Evolutionary conservation across 441 rosid genomes (phyloP).

Genomic region (Omphalea diandra): DNA sequence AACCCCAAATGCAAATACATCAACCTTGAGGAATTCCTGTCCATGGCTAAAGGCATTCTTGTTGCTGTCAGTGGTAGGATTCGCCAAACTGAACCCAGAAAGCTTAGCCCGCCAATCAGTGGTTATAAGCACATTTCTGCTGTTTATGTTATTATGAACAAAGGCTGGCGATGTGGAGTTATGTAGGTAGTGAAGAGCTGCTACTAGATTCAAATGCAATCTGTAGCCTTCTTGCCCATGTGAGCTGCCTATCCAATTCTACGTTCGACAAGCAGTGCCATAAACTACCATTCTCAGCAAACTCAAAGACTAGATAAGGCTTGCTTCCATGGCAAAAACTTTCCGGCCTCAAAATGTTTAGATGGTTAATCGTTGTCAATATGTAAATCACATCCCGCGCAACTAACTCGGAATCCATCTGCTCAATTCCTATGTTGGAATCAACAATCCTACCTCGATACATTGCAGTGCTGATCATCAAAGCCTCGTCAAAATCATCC

Average conservation of each 20-base stretch:
- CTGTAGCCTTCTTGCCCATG: conserved; percentile 35
- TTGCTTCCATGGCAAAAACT: conserved; percentile 23
- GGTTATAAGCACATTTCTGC: conserved; percentile 9
- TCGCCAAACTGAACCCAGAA: conserved; percentile 8
- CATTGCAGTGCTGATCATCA: conserved; percentile 18
- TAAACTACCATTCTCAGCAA: conserved; percentile 33
- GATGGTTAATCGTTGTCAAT: conserved; percentile 30
- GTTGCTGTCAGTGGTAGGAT: not conserved
- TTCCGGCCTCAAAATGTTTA: conserved; percentile 30
- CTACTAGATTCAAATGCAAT: conserved; percentile 40
- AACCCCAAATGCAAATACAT: conserved; percentile 32
- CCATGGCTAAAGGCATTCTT: not conserved
- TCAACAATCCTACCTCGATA: conserved; percentile 30
- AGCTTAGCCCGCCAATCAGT: conserved; percentile 17
- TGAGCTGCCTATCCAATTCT: conserved; percentile 27
- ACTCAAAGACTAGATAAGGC: conserved; percentile 32
- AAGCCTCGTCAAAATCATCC: conserved; percentile 27
- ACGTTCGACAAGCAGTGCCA: conserved; percentile 14
- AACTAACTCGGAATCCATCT: conserved; percentile 22
- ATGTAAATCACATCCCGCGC: conserved; percentile 28
- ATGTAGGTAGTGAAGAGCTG: conserved; percentile 37
- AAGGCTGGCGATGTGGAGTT: conserved; percentile 31
- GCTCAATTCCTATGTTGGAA: conserved; percentile 22
- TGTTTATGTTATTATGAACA: conserved; percentile 19
- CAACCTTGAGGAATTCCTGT: not conserved